Conservation (phyloP, 768 basidiomycete genomes). For the Calocera cornea region DNA sequence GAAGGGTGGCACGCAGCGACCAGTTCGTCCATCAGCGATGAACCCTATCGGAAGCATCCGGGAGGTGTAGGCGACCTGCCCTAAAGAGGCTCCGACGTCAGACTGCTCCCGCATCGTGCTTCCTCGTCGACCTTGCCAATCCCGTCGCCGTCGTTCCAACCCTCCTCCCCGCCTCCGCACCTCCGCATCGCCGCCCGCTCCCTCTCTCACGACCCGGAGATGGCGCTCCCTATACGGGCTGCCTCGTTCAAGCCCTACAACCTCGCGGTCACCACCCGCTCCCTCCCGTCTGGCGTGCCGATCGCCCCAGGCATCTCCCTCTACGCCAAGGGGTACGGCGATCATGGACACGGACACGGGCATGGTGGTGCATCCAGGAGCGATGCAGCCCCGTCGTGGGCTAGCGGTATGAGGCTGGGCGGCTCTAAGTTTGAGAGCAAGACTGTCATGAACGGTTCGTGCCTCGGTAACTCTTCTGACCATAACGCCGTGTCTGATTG, state of each 20-base stretch:
- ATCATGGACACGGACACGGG: slow-evolving; percentile 43
- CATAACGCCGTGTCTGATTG: slow-evolving; percentile 3
- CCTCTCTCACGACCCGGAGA: background rate
- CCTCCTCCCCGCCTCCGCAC: background rate
- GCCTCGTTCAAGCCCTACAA: slow-evolving; percentile 47
- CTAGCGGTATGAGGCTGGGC: slow-evolving; percentile 39
- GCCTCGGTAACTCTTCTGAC: background rate
- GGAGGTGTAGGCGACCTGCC: background rate
- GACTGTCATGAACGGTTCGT: slow-evolving; percentile 49
- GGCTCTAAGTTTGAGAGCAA: slow-evolving; percentile 46
- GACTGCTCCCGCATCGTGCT: background rate
- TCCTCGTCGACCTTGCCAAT: slow-evolving; percentile 1
- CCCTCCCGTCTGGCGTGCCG: slow-evolving; percentile 69
- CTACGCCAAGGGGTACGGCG: slow-evolving; percentile 47
- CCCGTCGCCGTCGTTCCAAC: background rate
- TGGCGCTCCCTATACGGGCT: slow-evolving; percentile 4
- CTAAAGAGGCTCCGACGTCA: slow-evolving; percentile 2
- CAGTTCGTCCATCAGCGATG: too few relatives aligned
- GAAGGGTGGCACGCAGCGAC: too few relatives aligned
- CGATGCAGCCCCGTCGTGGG: slow-evolving; percentile 51
- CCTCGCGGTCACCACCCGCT: slow-evolving; percentile 66
- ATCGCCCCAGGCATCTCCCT: slow-evolving; percentile 61
- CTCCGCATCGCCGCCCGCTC: background rate
- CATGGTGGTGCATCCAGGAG: slow-evolving; percentile 39
- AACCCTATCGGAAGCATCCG: slow-evolving; percentile 4